These are phyloP conservation scores for Silene coronaria DNA, from an alignment of 179 eudicot genomes.

Conservation along the genomic window DNA sequence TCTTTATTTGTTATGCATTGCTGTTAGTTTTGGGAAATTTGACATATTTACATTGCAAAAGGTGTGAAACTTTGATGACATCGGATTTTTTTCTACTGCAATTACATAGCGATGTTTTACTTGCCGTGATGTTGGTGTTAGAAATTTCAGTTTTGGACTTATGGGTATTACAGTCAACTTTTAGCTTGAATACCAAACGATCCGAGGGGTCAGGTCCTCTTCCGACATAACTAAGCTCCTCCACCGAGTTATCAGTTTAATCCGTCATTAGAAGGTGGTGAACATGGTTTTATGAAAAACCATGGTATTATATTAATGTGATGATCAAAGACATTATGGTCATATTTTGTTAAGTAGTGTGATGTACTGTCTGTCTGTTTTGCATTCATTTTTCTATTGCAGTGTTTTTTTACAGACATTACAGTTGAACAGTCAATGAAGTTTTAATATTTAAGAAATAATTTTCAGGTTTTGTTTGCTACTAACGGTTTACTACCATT, in stretches of 20 bases:
- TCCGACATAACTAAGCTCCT: no score
- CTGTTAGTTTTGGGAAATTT: not conserved
- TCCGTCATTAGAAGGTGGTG: slow-evolving; percentile 10
- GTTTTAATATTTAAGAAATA: not conserved
- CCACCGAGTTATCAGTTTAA: not conserved
- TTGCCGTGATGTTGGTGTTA: no score
- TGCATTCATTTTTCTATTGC: slow-evolving; percentile 20
- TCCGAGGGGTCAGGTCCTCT: no score
- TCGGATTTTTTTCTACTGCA: not conserved
- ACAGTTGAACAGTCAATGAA: slow-evolving; percentile 21
- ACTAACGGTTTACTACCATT: no score
- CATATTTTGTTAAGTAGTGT: slow-evolving; percentile 12
- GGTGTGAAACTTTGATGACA: not conserved
- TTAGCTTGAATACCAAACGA: no score
- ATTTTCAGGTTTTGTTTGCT: no score
- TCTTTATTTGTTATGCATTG: slow-evolving; percentile 7
- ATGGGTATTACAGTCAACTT: no score
- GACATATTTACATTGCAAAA: not conserved
- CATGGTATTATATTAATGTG: slow-evolving; percentile 11
- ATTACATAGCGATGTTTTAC: not conserved
- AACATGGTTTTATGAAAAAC: slow-evolving; percentile 20
- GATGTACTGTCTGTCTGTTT: slow-evolving; percentile 19
- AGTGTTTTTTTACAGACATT: slow-evolving; percentile 8
- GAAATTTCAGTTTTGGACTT: no score
- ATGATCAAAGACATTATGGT: slow-evolving; percentile 20